These are phyloP conservation scores for Boletus semigastroideus DNA, from an alignment of 1,284 basidiomycete genomes.

Conservation along the genomic window DNA sequence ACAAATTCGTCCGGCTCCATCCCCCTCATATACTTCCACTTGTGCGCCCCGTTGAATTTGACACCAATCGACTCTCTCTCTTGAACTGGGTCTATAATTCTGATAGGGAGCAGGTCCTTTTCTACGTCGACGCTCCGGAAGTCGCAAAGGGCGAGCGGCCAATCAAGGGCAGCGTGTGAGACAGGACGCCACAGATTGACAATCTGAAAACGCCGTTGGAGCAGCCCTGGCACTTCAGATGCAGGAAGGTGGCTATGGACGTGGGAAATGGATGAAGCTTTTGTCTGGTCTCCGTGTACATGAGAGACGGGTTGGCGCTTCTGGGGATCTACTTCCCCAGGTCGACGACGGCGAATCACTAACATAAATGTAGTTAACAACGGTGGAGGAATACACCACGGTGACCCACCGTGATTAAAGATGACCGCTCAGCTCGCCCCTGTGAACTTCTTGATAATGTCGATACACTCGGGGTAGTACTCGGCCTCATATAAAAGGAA, in stretches of 20 bases:
- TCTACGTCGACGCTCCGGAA: constrained; percentile 41
- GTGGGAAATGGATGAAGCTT: constrained; percentile 44
- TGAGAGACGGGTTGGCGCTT: constrained; percentile 49
- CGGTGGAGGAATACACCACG: background rate
- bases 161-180: constrained; percentile 43
- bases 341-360: constrained; percentile 46
- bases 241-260: constrained; percentile 54
- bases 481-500: too few relatives aligned
- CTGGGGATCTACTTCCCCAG: constrained; percentile 39
- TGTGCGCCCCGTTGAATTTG: constrained; percentile 21
- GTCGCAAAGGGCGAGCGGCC: constrained; percentile 51
- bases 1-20: constrained; percentile 48
- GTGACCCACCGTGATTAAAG: constrained; percentile 54
- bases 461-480: constrained; percentile 54
- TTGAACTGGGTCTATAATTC: constrained; percentile 24
- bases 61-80: constrained; percentile 21
- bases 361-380: background rate
- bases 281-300: constrained; percentile 58
- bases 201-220: constrained; percentile 49
- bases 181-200: constrained; percentile 59
- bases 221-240: constrained; percentile 39
- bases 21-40: constrained; percentile 31
- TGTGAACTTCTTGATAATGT: constrained; percentile 51
- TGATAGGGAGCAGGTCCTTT: constrained; percentile 37
- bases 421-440: constrained; percentile 50